Conservation (phyloP, 495 filamentous ascomycete species). For the Pseudoneurospora amorphoporcata region DNA sequence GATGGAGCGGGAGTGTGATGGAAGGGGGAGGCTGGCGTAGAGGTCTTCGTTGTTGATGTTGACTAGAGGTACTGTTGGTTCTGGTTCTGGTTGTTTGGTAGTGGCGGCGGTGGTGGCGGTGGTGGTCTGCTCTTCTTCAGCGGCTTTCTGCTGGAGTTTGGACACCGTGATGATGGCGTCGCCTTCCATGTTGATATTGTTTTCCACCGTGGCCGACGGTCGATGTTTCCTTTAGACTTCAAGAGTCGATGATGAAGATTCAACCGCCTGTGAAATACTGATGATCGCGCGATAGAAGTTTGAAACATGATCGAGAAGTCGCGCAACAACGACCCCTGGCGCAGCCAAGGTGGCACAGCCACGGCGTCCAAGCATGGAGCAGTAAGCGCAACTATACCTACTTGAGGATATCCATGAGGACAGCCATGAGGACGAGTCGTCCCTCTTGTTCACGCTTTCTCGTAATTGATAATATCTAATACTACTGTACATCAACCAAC, state of each 20-base stretch:
- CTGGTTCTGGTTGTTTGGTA: neutral
- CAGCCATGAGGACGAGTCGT: neutral
- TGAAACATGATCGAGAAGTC: neutral
- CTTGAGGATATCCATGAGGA: neutral
- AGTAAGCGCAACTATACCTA: neutral
- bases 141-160: neutral
- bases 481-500: neutral
- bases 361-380: neutral
- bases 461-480: neutral
- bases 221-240: neutral
- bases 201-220: neutral
- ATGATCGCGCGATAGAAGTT: neutral
- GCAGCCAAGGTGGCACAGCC: neutral
- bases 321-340: neutral
- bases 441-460: neutral
- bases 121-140: neutral
- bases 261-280: neutral
- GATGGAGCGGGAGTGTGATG: neutral
- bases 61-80: neutral
- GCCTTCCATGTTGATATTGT: neutral
- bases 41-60: neutral
- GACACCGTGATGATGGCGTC: neutral
- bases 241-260: neutral
- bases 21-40: neutral
- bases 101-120: neutral